These are phyloP conservation scores for Bocquillonia castaneifolia DNA, from an alignment of 441 rosid species.

Conservation along the genomic window DNA sequence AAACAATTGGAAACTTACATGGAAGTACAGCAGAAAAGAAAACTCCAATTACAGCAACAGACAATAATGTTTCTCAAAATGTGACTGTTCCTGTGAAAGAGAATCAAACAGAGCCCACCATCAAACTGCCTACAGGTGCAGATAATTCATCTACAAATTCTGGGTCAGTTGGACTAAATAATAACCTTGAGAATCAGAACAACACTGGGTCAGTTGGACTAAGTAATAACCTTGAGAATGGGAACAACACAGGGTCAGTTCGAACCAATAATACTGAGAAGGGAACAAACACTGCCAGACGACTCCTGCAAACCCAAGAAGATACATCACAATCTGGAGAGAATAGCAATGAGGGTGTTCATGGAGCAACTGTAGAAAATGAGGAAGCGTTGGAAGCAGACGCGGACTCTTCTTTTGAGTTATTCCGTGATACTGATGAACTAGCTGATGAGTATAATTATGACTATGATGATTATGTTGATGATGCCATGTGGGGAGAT, in stretches of 20 bases:
- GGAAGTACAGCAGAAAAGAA: constrained; percentile 44
- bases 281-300: constrained; percentile 53
- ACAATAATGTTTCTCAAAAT: constrained; percentile 29
- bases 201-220: constrained; percentile 33
- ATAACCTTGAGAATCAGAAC: constrained; percentile 37
- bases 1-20: constrained; percentile 34
- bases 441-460: constrained; percentile 82
- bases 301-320: constrained; percentile 65
- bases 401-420: constrained; percentile 87
- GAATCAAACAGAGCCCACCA: constrained; percentile 24
- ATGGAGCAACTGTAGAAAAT: constrained; percentile 74
- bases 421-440: constrained; percentile 88
- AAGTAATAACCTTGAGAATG: not conserved
- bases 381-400: constrained; percentile 80
- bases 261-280: constrained; percentile 32
- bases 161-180: constrained; percentile 21
- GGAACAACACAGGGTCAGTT: not conserved
- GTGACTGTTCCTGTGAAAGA: constrained; percentile 40
- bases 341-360: constrained; percentile 38
- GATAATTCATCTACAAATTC: constrained; percentile 7
- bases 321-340: constrained; percentile 44
- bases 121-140: constrained; percentile 1
- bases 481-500: constrained; percentile 89
- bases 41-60: constrained; percentile 32
- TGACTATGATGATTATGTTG: constrained; percentile 93